Evolutionary conservation across 305 asterid genomes (phyloP).

Genomic region (Vinca major): DNA sequence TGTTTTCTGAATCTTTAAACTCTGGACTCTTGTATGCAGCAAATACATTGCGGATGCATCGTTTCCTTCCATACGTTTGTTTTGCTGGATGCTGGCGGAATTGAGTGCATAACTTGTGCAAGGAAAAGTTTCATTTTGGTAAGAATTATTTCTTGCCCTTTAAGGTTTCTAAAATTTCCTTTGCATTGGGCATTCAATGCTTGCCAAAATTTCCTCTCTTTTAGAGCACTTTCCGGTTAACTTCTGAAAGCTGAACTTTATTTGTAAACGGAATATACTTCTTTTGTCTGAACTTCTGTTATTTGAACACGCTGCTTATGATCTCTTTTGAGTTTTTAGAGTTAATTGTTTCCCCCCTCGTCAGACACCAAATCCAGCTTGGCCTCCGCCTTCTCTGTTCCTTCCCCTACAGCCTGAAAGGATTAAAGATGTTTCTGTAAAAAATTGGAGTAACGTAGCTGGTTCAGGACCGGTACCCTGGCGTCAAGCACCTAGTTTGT

Average conservation of each 20-base stretch:
- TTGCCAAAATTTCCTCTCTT: background rate
- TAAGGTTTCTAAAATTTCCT: constrained; percentile 6
- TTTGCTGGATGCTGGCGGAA: constrained; percentile 97
- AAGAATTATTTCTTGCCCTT: constrained; percentile 20
- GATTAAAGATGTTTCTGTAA: constrained; percentile 55
- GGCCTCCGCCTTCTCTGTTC: constrained; percentile 92
- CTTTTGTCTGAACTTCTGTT: background rate
- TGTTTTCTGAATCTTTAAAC: constrained; percentile 16
- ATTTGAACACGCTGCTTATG: background rate
- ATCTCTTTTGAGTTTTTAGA: background rate
- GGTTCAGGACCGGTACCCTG: constrained; percentile 85
- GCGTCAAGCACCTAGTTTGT: constrained; percentile 63
- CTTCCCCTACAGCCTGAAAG: constrained; percentile 78
- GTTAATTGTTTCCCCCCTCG: constrained; percentile 14
- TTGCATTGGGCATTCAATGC: background rate
- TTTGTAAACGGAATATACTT: background rate
- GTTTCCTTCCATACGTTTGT: constrained; percentile 97
- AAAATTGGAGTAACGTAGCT: constrained; percentile 56
- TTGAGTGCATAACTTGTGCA: constrained; percentile 90
- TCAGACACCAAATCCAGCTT: constrained; percentile 97
- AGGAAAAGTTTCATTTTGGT: constrained; percentile 86
- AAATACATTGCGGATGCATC: constrained; percentile 97
- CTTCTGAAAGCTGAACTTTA: background rate
- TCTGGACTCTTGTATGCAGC: constrained; percentile 49
- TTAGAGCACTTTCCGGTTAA: too few relatives aligned